Conservation (phyloP, 345 rosid species). For the Eucalyptus brandiana region DNA sequence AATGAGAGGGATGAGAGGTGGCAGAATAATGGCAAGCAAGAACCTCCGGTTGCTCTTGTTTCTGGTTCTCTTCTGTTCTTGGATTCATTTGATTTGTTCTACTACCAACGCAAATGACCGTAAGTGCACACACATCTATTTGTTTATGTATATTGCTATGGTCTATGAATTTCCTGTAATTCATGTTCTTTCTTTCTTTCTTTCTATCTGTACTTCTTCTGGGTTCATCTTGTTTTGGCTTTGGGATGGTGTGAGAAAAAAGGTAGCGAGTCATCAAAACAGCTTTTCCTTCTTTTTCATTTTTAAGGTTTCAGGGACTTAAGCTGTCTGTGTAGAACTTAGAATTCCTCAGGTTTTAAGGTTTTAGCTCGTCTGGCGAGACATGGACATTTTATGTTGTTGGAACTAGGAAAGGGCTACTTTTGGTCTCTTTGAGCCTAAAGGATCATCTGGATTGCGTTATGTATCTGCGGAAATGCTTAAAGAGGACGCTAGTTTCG, state of each 20-base stretch:
- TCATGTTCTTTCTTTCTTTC: background rate
- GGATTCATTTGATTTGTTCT: background rate
- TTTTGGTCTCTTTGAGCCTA: background rate
- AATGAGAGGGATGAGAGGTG: background rate
- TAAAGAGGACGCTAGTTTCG: background rate
- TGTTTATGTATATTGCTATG: background rate
- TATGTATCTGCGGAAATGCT: background rate
- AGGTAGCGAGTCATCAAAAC: background rate
- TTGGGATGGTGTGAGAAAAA: background rate
- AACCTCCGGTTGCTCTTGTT: conserved; percentile 3
- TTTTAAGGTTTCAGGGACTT: background rate
- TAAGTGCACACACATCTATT: background rate
- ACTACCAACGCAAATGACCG: conserved; percentile 18
- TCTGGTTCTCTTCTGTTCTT: background rate
- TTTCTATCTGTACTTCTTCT: background rate
- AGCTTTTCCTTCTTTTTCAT: background rate
- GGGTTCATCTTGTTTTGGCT: background rate
- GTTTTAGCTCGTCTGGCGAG: background rate
- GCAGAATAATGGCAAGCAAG: background rate
- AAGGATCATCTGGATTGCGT: background rate
- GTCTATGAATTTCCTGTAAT: background rate
- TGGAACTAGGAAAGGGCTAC: background rate
- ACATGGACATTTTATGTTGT: background rate
- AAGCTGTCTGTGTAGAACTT: background rate
- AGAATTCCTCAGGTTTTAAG: background rate